These are phyloP conservation scores for Phaseolus lunatus DNA, from an alignment of 306 rosid genomes.

Conservation along the genomic window DNA sequence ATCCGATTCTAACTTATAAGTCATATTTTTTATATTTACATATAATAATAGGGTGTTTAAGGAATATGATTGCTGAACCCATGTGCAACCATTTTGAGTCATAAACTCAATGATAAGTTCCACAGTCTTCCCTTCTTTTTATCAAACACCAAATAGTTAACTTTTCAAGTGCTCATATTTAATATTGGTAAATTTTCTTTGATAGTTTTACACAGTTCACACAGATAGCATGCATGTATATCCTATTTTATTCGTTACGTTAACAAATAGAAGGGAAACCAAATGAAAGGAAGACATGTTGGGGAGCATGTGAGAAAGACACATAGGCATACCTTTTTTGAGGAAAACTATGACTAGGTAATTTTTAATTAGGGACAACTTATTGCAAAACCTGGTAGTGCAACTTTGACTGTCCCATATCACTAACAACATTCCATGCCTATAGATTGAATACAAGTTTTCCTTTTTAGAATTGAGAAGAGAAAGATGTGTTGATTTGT, in stretches of 20 bases:
- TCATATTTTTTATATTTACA: neutral
- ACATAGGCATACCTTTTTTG: conserved; percentile 45
- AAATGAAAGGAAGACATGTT: conserved; percentile 44
- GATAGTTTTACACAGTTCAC: conserved; percentile 32
- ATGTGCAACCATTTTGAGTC: conserved; percentile 55
- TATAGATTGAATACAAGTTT: no score
- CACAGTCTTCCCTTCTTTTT: conserved; percentile 40
- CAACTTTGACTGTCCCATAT: conserved; percentile 46
- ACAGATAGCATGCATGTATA: conserved; percentile 39
- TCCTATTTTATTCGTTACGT: conserved; percentile 27
- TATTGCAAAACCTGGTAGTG: conserved; percentile 34
- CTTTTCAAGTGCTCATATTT: conserved; percentile 40
- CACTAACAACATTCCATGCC: neutral
- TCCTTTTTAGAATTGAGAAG: no score
- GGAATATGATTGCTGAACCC: conserved; percentile 49
- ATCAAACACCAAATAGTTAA: conserved; percentile 39
- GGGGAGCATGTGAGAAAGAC: conserved; percentile 53
- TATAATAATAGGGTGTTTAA: conserved; percentile 36
- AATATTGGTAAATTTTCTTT: conserved; percentile 20
- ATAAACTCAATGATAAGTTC: conserved; percentile 52
- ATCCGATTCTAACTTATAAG: conserved; percentile 24
- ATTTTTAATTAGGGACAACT: conserved; percentile 38
- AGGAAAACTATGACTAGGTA: conserved; percentile 51
- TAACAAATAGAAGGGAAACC: conserved; percentile 27
- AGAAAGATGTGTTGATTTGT: no score